Evolutionary conservation across 73 alveolate genomes (phyloP).

Genomic region (Durusdinium trenchii): DNA sequence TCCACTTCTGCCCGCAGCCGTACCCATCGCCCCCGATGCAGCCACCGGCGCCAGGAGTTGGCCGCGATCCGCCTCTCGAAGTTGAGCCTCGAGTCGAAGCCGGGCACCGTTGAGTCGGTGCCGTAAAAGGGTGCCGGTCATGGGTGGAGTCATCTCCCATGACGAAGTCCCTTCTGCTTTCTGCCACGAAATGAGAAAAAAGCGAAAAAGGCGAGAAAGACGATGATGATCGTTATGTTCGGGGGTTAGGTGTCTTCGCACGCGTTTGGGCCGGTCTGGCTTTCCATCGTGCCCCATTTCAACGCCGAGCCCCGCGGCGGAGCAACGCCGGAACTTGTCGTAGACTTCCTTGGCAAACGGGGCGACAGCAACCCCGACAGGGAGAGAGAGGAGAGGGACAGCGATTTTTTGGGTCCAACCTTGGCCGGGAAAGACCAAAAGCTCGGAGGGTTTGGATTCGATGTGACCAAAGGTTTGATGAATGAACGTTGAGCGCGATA

Average conservation of each 20-base stretch:
- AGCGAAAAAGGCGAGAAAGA: not conserved
- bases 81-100: not conserved
- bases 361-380: not conserved
- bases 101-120: not conserved
- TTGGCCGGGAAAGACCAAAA: not conserved
- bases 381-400: not conserved
- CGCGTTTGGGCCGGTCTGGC: not conserved
- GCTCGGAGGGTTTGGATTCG: not conserved
- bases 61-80: constrained; percentile 20
- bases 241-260: not conserved
- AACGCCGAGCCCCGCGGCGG: not conserved
- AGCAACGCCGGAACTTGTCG: constrained; percentile 75
- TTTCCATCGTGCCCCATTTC: not conserved
- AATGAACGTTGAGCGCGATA: no score
- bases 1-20: not conserved
- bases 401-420: no score
- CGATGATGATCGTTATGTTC: not conserved
- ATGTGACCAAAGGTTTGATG: no score
- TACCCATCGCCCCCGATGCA: not conserved
- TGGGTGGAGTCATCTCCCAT: not conserved
- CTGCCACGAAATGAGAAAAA: not conserved
- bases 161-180: not conserved
- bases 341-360: constrained; percentile 41
- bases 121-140: not conserved
- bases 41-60: not conserved